A percentile compares a stretch with the other conserved stretches of the same genome.
These are phyloP conservation scores for Fagopyrum tataricum DNA, from an alignment of 148 eudicot genomes.

Conservation along the genomic window DNA sequence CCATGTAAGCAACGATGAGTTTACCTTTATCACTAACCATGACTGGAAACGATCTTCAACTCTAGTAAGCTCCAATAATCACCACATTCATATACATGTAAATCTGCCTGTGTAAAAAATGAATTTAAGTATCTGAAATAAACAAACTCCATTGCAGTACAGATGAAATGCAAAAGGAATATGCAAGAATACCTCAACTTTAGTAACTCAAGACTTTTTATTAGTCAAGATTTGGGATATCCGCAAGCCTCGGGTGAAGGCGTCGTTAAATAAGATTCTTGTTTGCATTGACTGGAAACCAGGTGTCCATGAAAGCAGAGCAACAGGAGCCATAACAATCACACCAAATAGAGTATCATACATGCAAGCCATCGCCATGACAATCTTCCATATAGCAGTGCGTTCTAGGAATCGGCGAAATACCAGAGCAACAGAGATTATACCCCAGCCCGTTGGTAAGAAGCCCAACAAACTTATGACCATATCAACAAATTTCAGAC, in stretches of 20 bases:
- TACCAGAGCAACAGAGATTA: slow-evolving; percentile 71
- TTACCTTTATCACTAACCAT: slow-evolving; percentile 6
- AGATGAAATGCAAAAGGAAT: neutral
- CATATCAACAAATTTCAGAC: slow-evolving; percentile 49
- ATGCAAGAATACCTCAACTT: neutral
- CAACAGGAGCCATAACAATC: slow-evolving; percentile 75
- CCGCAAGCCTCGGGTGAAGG: slow-evolving; percentile 82
- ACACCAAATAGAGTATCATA: slow-evolving; percentile 81
- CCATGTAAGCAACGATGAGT: too few relatives aligned
- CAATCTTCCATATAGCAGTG: slow-evolving; percentile 52
- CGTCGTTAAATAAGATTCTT: slow-evolving; percentile 85
- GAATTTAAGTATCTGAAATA: neutral
- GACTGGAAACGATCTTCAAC: neutral
- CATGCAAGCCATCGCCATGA: slow-evolving; percentile 65
- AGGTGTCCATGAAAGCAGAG: slow-evolving; percentile 81
- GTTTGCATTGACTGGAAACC: slow-evolving; percentile 98
- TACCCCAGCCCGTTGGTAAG: slow-evolving; percentile 91
- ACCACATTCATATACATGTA: neutral
- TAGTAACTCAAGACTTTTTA: slow-evolving; percentile 31
- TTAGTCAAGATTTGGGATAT: slow-evolving; percentile 71
- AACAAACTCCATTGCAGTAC: neutral
- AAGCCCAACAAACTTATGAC: slow-evolving; percentile 81
- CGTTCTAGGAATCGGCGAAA: slow-evolving; percentile 49
- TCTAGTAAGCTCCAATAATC: slow-evolving; percentile 1
- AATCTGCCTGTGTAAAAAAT: neutral